Conservation (phyloP, 2,329 filamentous ascomycete genomes). For the Botrytis cinerea region DNA sequence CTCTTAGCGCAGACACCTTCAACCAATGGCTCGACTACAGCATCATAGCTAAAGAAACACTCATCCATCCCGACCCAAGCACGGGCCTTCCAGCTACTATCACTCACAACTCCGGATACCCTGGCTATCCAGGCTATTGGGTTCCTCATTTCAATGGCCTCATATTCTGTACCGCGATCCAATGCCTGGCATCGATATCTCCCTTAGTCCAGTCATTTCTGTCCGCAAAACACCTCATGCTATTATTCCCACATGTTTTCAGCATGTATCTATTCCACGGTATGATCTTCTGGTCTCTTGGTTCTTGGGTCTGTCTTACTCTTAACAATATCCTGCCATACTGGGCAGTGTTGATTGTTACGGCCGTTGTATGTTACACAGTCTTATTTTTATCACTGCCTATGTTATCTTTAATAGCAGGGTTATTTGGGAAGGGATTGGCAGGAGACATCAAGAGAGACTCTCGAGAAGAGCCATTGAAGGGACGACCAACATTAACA, state of each 20-base stretch:
- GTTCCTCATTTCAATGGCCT: constrained; percentile 48
- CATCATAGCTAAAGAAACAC: constrained; percentile 43
- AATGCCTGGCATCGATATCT: constrained; percentile 43
- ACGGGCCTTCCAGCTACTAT: constrained; percentile 45
- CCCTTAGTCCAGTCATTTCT: constrained; percentile 47
- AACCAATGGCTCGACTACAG: constrained; percentile 28
- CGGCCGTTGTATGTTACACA: constrained; percentile 15
- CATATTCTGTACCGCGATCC: constrained; percentile 44
- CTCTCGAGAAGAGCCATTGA: constrained; percentile 24
- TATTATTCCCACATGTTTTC: constrained; percentile 51
- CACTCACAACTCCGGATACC: constrained; percentile 38
- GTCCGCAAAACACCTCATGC: constrained; percentile 44
- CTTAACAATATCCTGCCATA: constrained; percentile 34
- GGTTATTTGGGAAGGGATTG: constrained; percentile 31
- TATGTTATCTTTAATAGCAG: constrained; percentile 34
- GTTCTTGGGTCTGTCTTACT: constrained; percentile 34
- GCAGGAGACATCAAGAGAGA: constrained; percentile 28
- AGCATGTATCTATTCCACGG: constrained; percentile 53
- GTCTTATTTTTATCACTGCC: constrained; percentile 26
- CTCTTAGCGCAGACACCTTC: constrained; percentile 29
- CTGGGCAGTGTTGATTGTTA: constrained; percentile 28
- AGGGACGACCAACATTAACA: constrained; percentile 24
- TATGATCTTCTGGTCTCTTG: constrained; percentile 41
- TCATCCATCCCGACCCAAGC: constrained; percentile 46
- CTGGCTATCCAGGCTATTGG: constrained; percentile 47